These are phyloP conservation scores for Sclerospora graminicola DNA, from an alignment of 352 stramenopile species.

Conservation along the genomic window DNA sequence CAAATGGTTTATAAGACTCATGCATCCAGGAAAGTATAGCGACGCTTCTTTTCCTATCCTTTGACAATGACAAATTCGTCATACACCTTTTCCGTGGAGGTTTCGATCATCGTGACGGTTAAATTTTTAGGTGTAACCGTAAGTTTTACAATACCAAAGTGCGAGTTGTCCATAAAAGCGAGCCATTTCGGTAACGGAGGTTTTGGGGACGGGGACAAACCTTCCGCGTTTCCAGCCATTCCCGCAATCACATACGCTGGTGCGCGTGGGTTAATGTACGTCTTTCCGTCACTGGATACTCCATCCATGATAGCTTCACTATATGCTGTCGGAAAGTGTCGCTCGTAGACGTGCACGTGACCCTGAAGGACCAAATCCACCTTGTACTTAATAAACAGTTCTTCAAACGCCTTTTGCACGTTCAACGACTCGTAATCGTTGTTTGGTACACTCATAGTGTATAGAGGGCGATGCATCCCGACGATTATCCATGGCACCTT, in stretches of 20 bases:
- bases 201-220: conserved; percentile 19
- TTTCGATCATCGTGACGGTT: conserved; percentile 23
- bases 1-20: too few relatives aligned
- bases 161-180: conserved; percentile 16
- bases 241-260: conserved; percentile 41
- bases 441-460: conserved; percentile 8
- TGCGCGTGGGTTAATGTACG: conserved; percentile 32
- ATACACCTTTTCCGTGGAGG: conserved; percentile 9
- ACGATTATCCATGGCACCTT: conserved; percentile 44
- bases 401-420: conserved; percentile 41
- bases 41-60: too few relatives aligned
- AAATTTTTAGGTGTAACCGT: conserved; percentile 21
- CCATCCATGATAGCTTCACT: too few relatives aligned
- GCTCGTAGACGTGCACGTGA: too few relatives aligned
- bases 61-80: conserved; percentile 38
- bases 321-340: conserved; percentile 26
- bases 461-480: conserved; percentile 41
- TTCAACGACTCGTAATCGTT: conserved; percentile 13
- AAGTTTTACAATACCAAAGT: conserved; percentile 26
- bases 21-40: too few relatives aligned
- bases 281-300: conserved; percentile 20
- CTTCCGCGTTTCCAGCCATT: conserved; percentile 22
- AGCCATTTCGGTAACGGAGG: conserved; percentile 20
- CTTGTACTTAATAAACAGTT: conserved; percentile 48
- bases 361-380: too few relatives aligned